These are phyloP conservation scores for Petasospora fabianii DNA, from an alignment of 1,139 yeast species.

Conservation along the genomic window DNA sequence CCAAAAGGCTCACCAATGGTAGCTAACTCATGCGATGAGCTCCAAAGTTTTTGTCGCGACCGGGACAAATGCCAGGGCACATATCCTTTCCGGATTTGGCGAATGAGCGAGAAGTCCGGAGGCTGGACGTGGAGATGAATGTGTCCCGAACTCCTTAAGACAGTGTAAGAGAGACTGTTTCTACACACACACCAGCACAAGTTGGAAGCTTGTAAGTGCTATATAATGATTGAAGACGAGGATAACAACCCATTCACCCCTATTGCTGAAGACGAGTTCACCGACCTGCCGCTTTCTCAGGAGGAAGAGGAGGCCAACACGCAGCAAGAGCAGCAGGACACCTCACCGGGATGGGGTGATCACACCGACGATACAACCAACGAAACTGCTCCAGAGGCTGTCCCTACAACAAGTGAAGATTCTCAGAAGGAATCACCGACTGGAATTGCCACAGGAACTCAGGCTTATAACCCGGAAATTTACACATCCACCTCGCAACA, in stretches of 20 bases:
- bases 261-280: slow-evolving; percentile 28
- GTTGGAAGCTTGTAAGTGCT: too few species aligned
- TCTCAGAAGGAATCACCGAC: too few species aligned
- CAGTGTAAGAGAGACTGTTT: too few species aligned
- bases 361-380: slow-evolving; percentile 9
- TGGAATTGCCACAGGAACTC: slow-evolving; percentile 12
- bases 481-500: slow-evolving; percentile 17
- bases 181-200: too few species aligned
- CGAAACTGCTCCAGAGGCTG: neutral
- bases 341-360: neutral
- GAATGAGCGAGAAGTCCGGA: slow-evolving; percentile 1
- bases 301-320: slow-evolving; percentile 17
- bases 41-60: slow-evolving; percentile 1
- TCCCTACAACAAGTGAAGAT: neutral
- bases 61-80: neutral
- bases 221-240: slow-evolving; percentile 37
- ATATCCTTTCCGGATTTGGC: slow-evolving; percentile 1
- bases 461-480: slow-evolving; percentile 23
- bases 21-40: neutral
- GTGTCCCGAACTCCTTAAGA: too few species aligned
- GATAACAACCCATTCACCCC: slow-evolving; percentile 52
- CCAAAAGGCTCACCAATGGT: neutral
- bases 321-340: neutral
- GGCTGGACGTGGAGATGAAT: too few species aligned
- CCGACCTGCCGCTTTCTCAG: slow-evolving; percentile 23